Evolutionary conservation across 1,284 basidiomycete genomes (phyloP).

Genomic region (Rhizoctonia solani): DNA sequence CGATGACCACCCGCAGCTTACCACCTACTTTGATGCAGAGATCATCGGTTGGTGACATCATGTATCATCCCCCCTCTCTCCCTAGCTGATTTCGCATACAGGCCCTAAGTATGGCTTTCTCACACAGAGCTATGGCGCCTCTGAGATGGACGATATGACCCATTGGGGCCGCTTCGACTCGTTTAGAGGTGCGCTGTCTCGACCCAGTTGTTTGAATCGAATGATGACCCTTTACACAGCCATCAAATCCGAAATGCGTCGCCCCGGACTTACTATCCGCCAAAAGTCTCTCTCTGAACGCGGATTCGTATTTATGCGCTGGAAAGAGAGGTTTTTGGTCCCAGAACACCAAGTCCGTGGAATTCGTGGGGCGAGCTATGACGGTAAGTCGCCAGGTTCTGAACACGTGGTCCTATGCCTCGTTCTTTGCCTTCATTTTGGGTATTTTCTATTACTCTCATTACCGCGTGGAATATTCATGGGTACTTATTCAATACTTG

Average conservation of each 20-base stretch:
- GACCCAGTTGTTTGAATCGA: neutral
- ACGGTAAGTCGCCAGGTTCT: conserved; percentile 59
- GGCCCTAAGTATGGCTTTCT: conserved; percentile 69
- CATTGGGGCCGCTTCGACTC: conserved; percentile 92
- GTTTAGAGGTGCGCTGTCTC: conserved; percentile 59
- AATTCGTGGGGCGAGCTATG: conserved; percentile 94
- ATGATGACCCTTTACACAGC: conserved; percentile 25
- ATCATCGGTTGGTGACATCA: conserved; percentile 75
- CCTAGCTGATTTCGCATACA: neutral
- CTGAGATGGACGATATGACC: conserved; percentile 83
- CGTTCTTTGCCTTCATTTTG: neutral
- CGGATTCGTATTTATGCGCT: conserved; percentile 80
- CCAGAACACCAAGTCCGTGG: conserved; percentile 92
- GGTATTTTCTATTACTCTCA: neutral
- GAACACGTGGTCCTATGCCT: conserved; percentile 18
- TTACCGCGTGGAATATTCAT: neutral
- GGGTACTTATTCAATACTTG: neutral
- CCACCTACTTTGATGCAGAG: conserved; percentile 92
- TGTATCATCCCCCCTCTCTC: too few relatives aligned
- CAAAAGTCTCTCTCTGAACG: conserved; percentile 48
- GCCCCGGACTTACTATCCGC: conserved; percentile 73
- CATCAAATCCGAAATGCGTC: conserved; percentile 71
- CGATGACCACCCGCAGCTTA: conserved; percentile 87
- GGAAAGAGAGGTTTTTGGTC: conserved; percentile 95
- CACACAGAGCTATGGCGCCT: conserved; percentile 73